Percentiles rank a stretch among this genome's conserved stretches.
Conservation (phyloP, 345 rosid genomes). For the Kandelia obovata region DNA sequence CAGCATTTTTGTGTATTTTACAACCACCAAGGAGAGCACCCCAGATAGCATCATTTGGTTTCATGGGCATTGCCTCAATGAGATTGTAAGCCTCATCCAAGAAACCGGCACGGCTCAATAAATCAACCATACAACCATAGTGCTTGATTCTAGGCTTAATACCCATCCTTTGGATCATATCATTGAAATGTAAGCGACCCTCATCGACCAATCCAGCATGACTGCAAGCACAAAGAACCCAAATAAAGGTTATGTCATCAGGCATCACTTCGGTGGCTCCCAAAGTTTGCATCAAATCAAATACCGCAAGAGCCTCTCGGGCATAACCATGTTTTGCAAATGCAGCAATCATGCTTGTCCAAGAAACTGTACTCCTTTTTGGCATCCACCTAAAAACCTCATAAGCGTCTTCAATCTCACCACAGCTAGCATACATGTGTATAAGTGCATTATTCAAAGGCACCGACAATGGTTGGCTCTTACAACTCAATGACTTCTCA, state of each 20-base stretch:
- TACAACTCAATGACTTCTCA: constrained; percentile 11
- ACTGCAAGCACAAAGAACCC: constrained; percentile 46
- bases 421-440: constrained; percentile 52
- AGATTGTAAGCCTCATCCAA: constrained; percentile 40
- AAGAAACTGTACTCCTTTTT: constrained; percentile 30
- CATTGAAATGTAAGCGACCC: constrained; percentile 28
- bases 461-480: constrained; percentile 18
- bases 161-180: constrained; percentile 33
- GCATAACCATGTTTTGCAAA: constrained; percentile 44
- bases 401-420: constrained; percentile 36
- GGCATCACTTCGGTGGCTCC: constrained; percentile 33
- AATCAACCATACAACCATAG: constrained; percentile 47
- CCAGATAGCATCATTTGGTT: constrained; percentile 39
- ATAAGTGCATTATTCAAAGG: constrained; percentile 40
- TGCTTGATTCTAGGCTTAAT: constrained; percentile 42
- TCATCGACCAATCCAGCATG: constrained; percentile 39
- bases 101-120: constrained; percentile 44
- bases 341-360: constrained; percentile 42
- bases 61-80: constrained; percentile 38
- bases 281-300: constrained; percentile 37
- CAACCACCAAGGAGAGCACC: constrained; percentile 47
- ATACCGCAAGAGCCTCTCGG: constrained; percentile 35
- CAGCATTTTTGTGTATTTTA: constrained; percentile 36
- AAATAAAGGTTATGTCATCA: constrained; percentile 39
- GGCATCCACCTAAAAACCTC: constrained; percentile 33